Percentiles rank a stretch among this genome's conserved stretches.
Evolutionary conservation across 441 rosid genomes (phyloP).

Genomic region (Euphorbia schlechtendalii): DNA sequence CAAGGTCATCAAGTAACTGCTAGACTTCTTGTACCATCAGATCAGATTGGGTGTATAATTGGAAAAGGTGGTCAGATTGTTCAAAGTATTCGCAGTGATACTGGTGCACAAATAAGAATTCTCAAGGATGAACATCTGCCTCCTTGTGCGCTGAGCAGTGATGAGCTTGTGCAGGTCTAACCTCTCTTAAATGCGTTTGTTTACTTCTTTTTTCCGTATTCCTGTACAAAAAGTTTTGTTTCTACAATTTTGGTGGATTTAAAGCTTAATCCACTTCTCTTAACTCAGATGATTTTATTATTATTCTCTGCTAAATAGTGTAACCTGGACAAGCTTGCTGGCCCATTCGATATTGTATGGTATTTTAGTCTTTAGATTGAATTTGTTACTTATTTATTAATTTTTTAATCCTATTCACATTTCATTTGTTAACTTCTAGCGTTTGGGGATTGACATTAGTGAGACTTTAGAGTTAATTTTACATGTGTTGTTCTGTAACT

Average conservation of each 20-base stretch:
- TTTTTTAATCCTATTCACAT: too few species aligned
- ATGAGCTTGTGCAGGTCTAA: constrained; percentile 92
- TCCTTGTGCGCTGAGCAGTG: constrained; percentile 69
- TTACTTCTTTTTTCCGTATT: neutral
- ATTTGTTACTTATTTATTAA: too few species aligned
- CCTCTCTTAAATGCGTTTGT: constrained; percentile 2
- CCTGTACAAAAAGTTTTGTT: neutral
- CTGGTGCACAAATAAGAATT: constrained; percentile 90
- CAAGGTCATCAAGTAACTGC: constrained; percentile 56
- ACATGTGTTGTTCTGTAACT: neutral
- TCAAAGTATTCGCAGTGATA: constrained; percentile 76
- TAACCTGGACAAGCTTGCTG: neutral
- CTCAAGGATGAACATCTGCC: constrained; percentile 89
- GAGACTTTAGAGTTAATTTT: neutral
- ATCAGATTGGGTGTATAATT: constrained; percentile 96
- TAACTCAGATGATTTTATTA: neutral
- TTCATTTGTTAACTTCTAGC: too few species aligned
- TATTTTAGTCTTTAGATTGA: neutral
- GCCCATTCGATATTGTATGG: neutral
- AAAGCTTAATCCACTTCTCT: neutral
- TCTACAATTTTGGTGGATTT: neutral
- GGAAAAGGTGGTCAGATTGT: constrained; percentile 97
- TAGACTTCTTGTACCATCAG: constrained; percentile 86
- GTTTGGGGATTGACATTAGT: too few species aligned
- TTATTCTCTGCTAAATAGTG: neutral